A percentile compares a stretch with the other conserved stretches of the same genome.
Evolutionary conservation across 768 basidiomycete genomes (phyloP).

Genomic region (Kwoniella mangroviensis): DNA sequence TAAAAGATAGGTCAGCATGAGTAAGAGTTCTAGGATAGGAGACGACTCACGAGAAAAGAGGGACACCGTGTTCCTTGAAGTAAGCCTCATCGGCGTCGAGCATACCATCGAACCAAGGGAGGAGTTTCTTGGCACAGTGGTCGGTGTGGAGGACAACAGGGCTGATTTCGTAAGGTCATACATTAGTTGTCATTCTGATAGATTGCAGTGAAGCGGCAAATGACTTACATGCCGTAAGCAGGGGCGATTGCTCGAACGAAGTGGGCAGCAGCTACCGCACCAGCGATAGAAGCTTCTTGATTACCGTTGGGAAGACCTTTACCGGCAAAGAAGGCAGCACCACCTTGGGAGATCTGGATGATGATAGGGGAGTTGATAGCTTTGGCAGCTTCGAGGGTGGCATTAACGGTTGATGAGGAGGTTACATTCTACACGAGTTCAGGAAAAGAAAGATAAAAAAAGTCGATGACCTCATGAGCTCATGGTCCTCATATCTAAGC

Average conservation of each 20-base stretch:
- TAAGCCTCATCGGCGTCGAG: constrained; percentile 92
- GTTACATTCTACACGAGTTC: constrained; percentile 70
- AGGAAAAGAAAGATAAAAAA: neutral
- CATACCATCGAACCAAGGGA: constrained; percentile 99
- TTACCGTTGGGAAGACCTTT: constrained; percentile 94
- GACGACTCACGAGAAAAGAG: constrained; percentile 57
- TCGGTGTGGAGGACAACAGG: constrained; percentile 98
- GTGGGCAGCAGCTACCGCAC: constrained; percentile 88
- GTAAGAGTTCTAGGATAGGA: neutral
- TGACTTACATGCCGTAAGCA: constrained; percentile 84
- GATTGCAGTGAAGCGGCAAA: neutral
- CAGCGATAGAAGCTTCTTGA: constrained; percentile 92
- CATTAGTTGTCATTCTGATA: neutral
- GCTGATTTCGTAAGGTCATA: constrained; percentile 58
- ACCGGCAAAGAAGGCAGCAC: constrained; percentile 92
- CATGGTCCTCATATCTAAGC: constrained; percentile 1
- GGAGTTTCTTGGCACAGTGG: constrained; percentile 96
- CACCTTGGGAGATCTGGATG: constrained; percentile 96
- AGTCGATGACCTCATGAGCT: neutral
- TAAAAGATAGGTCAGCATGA: constrained; percentile 18
- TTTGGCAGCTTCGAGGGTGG: constrained; percentile 91
- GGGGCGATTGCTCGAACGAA: constrained; percentile 87
- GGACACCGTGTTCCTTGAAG: constrained; percentile 82
- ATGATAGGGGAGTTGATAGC: constrained; percentile 98
- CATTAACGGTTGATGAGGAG: constrained; percentile 92